Evolutionary conservation across 257 asterid genomes (phyloP), one percentile per base, ranked within the genome.

Genomic region (Nicotiana paniculata): DNA sequence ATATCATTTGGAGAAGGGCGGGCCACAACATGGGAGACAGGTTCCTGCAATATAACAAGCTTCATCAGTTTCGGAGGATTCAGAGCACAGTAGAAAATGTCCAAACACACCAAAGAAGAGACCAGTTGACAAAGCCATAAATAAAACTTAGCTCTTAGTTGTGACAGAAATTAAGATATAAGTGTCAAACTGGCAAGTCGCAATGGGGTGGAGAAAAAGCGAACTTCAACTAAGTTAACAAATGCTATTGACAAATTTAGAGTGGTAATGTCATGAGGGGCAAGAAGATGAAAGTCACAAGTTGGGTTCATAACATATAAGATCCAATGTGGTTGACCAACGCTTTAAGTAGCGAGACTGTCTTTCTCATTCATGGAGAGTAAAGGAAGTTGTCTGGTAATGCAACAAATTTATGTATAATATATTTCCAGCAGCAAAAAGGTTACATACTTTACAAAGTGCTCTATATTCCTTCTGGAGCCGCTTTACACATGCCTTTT

Each of bases 381-480:
- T 43, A 72, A 72, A 46, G 21, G 61, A 24, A 72, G 58, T 10
- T 46, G 21, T 48, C 37, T 24, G 7, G 61, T 72, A 46, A 46
- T 72, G 37, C 79, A 72, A 26, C 61, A 72, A 24, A 46, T 72
- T 46, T 6, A 46, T 70, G 24, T 43, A 72, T 24, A 46, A 46
- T 72, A 46, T 46, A 72, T 46, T 72, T 13, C 26, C 79, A 11
- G 59, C 28, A 46, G 79, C 21, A 72, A 64, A 77, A 67, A 21
- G 81, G 57, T 65, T 17, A 62, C 96, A 86, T 88, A 96, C 99
- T 87, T 96, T 94, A 83, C 97, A 93, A 57, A 96, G 95, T 78
- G 98, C 91, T 91, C 98, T 89, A 85, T 92, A 94, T 89, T 96
- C 99, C 90, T 94, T 96, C 84, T 93, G 99, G 43, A 94, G 97